Base-by-base conservation (phyloP, 768 basidiomycete species). In the Hortiboletus flavorubellus region DNA sequence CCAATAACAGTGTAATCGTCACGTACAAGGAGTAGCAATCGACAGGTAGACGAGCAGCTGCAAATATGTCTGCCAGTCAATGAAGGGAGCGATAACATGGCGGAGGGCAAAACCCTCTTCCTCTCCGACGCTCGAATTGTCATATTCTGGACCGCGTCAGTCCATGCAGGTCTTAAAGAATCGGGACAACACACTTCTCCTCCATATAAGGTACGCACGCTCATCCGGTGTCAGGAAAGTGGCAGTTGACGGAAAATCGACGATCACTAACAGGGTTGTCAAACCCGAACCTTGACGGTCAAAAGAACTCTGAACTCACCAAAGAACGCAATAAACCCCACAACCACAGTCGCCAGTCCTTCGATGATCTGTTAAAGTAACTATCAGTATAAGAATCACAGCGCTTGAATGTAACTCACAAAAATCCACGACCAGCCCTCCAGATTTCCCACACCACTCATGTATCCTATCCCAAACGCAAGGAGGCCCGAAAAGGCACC, bases 381-480 rank as follows among this genome's bases (percentile, higher is more conserved):
- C 5, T 4, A 16, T 47, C 18, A 46, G 35, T 16, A 35, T 26
- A 5, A 51, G 8, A 1, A 30, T 26, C 18, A 34, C n/a, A 12
- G 35, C 2, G 5, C 4, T 23, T 2, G 21, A 10, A 8, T 34
- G 2, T 2, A 9, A 66, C 79, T 40, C 59, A 84, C 82, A 53
- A 86, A 87, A 46, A 86, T 85, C 85, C 85, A 86, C 0, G 80
- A 80, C 85, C 85, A 87, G 11, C 82, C 84, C 16, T 75, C 61
- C 16, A 80, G 63, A 2, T 80, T 77, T 3, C 61, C 68, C 0
- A 67, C 68, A 0, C 80, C 80, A 29, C 68, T 64, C 81, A 86
- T 80, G 49, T 80, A 78, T 38, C 76, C 73, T 30, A 85, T 80
- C 0, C 65, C 82, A 64, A 74, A 84, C 0, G 84, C 84, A 15